phyloP scores from a whole-genome alignment of 108 stramenopile species.

The Aurantiochytrium sp. region DNA sequence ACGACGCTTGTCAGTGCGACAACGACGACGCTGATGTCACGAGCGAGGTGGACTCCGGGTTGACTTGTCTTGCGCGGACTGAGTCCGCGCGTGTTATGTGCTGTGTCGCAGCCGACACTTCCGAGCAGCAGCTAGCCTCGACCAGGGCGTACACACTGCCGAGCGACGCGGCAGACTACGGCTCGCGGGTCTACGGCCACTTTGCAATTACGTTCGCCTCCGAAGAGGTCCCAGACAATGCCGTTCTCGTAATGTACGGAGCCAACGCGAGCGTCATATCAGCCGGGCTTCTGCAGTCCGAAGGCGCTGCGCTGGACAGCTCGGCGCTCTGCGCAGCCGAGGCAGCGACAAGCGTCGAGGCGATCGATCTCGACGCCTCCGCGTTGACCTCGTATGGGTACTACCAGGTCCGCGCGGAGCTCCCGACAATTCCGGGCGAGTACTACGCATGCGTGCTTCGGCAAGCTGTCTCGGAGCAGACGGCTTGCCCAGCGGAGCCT shows the following conservation, averaged over 20 bases:
- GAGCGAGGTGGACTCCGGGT: no score
- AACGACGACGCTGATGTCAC: no score
- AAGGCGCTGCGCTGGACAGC: neutral
- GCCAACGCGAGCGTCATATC: neutral
- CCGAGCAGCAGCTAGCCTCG: no score
- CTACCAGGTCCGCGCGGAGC: neutral
- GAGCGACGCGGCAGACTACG: no score
- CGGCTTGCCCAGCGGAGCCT: neutral
- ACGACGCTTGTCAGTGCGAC: neutral
- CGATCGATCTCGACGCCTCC: neutral
- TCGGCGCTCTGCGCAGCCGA: neutral
- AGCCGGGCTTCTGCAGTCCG: neutral
- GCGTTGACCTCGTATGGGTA: neutral
- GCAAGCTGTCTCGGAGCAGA: neutral
- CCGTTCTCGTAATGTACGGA: neutral
- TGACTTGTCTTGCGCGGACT: no score
- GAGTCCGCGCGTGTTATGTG: no score
- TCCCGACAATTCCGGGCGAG: neutral
- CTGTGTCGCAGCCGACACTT: no score
- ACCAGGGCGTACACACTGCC: no score
- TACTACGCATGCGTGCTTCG: neutral
- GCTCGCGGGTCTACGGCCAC: no score
- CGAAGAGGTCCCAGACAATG: neutral
- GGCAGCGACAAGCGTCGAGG: neutral
- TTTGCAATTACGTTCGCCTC: no score